A percentile compares a stretch with the other conserved stretches of the same genome.
Conservation (phyloP, 1,284 basidiomycete species). For the Malassezia globosa region DNA sequence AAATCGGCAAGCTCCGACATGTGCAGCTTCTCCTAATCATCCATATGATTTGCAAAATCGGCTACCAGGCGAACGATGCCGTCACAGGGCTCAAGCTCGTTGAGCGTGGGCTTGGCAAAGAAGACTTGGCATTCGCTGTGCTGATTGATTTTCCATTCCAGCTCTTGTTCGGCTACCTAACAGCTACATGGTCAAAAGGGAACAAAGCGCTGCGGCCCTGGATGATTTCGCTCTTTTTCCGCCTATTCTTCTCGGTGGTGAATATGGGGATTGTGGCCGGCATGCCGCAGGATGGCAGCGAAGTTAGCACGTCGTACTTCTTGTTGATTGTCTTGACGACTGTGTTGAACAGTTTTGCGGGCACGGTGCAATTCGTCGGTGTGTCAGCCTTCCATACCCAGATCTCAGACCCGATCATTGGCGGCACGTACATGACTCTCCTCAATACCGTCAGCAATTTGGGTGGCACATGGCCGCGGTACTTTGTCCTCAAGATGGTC, state of each 20-base stretch:
- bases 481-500: slow-evolving; percentile 66
- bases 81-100: slow-evolving; percentile 87
- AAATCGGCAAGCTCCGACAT: slow-evolving; percentile 80
- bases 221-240: slow-evolving; percentile 82
- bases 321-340: slow-evolving; percentile 66
- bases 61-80: slow-evolving; percentile 88
- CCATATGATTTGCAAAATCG: slow-evolving; percentile 86
- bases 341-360: slow-evolving; percentile 72
- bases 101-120: slow-evolving; percentile 87
- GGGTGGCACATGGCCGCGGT: slow-evolving; percentile 94
- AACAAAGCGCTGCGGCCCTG: slow-evolving; percentile 53
- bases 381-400: slow-evolving; percentile 96
- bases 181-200: slow-evolving; percentile 64
- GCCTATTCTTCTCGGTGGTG: slow-evolving; percentile 59
- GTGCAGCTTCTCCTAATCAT: slow-evolving; percentile 77
- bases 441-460: slow-evolving; percentile 93
- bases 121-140: slow-evolving; percentile 87
- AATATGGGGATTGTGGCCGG: slow-evolving; percentile 69
- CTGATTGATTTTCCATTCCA: slow-evolving; percentile 98
- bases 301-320: slow-evolving; percentile 56
- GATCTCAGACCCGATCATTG: slow-evolving; percentile 90
- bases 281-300: slow-evolving; percentile 58
- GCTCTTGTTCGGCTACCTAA: slow-evolving; percentile 88
- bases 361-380: slow-evolving; percentile 94
- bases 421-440: slow-evolving; percentile 57